These are phyloP conservation scores for Salix caprea DNA, from an alignment of 345 rosid species.

Conservation along the genomic window DNA sequence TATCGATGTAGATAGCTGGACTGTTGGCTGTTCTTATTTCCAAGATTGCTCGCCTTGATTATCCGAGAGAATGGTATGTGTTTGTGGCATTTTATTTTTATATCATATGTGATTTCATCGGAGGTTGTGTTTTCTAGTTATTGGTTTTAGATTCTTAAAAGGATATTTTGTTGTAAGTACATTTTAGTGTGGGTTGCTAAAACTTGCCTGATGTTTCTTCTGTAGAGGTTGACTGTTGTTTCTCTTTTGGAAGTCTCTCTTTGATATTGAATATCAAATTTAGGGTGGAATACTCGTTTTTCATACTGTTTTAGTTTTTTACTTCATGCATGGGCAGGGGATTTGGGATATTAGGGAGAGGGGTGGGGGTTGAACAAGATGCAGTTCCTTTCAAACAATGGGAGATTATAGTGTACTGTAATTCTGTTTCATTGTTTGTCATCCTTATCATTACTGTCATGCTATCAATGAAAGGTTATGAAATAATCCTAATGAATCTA, in stretches of 20 bases:
- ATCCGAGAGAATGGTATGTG: conserved; percentile 82
- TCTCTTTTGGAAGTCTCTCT: not conserved
- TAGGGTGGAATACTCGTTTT: not conserved
- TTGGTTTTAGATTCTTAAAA: not conserved
- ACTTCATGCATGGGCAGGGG: not conserved
- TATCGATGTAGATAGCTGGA: conserved; percentile 58
- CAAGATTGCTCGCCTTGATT: conserved; percentile 89
- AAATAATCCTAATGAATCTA: too few species aligned
- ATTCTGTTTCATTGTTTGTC: too few species aligned
- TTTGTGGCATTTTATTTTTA: not conserved
- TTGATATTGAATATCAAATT: not conserved
- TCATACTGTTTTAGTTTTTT: not conserved
- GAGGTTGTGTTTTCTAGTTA: not conserved
- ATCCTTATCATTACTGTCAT: too few species aligned
- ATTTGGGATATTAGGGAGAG: too few species aligned
- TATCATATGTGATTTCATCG: not conserved
- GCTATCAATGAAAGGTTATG: too few species aligned
- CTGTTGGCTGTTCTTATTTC: conserved; percentile 85
- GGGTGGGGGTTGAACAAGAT: too few species aligned
- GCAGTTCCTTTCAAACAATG: too few species aligned
- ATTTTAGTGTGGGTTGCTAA: not conserved
- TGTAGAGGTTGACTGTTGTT: not conserved
- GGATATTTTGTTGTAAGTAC: not conserved
- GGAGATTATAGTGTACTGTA: too few species aligned
- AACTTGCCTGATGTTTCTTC: not conserved